Percentiles rank a stretch among this genome's conserved stretches.
phyloP scores from a whole-genome alignment of 352 stramenopile species.

The Phytopythium delawarense region DNA sequence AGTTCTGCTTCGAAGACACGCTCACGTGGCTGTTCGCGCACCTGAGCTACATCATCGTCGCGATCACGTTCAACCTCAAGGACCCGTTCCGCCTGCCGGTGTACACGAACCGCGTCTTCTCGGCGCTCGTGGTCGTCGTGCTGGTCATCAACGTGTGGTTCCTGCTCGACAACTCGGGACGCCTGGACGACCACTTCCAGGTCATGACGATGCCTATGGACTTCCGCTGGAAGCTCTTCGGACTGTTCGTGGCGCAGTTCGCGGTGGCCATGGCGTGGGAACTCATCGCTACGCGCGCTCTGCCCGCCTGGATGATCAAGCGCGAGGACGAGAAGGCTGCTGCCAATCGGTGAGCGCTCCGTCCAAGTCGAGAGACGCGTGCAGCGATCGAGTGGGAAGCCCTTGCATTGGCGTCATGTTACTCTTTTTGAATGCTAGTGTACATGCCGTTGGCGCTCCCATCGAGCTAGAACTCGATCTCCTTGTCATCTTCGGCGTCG shows the following conservation, averaged over 20 bases:
- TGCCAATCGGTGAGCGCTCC: slow-evolving; percentile 30
- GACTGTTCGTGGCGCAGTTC: slow-evolving; percentile 28
- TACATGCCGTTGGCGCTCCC: not conserved
- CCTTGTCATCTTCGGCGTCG: slow-evolving; percentile 13
- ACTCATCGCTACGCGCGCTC: slow-evolving; percentile 16
- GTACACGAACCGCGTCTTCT: slow-evolving; percentile 34
- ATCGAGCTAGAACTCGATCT: slow-evolving; percentile 8
- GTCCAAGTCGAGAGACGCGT: slow-evolving; percentile 31
- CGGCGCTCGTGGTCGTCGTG: slow-evolving; percentile 11
- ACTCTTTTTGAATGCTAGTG: not conserved
- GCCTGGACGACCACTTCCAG: slow-evolving; percentile 32
- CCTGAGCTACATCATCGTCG: slow-evolving; percentile 36
- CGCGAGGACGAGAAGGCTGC: slow-evolving; percentile 23
- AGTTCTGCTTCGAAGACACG: slow-evolving; percentile 28
- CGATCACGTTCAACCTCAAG: slow-evolving; percentile 38
- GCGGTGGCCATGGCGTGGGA: slow-evolving; percentile 16
- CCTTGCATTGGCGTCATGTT: too few relatives aligned
- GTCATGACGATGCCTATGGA: slow-evolving; percentile 22
- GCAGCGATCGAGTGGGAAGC: not conserved
- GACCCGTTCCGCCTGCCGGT: slow-evolving; percentile 36
- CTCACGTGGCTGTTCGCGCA: slow-evolving; percentile 40
- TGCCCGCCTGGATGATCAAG: slow-evolving; percentile 13
- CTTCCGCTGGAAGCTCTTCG: slow-evolving; percentile 32
- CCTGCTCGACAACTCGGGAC: slow-evolving; percentile 24
- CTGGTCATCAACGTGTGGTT: slow-evolving; percentile 33